Evolutionary conservation across 1,284 basidiomycete genomes (phyloP), one percentile per base, ranked within the genome.

Genomic region (Trichosporon sp.): DNA sequence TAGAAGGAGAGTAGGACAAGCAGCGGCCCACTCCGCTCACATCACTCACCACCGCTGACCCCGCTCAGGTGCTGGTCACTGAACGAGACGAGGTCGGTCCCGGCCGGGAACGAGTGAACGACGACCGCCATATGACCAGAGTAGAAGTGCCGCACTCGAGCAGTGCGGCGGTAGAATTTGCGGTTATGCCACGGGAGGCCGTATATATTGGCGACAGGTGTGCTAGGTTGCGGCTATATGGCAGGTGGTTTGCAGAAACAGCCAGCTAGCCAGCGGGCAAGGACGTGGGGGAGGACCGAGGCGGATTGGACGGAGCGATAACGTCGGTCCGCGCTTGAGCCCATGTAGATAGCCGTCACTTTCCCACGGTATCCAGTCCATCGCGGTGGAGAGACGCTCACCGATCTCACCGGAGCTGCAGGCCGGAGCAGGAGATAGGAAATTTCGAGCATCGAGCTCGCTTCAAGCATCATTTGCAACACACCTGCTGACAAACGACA

Each of bases 1-100:
- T 10, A 3, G 16, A 46, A 46, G 43, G 11, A n/a, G 16, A 11
- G 43, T 10, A 46, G 7, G 3, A n/a, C 2, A 11, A n/a, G 43
- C 43, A 40, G 16, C 16, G n/a, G 10, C 19, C 26, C 51, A 11
- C 19, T 54, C 5, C 51, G n/a, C 19, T 19, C 51, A 10, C 51
- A 6, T 4, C 8, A 76, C 81, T 76, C 72, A 82, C 80, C 81
- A 4, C 81, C 81, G 5, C 79, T 75, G 56, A 81, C 77, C n/a
- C 79, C 81, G 19, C 73, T 75, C 48, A 78, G 78, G 40, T 79
- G 77, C 63, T 81, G 79, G 67, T 82, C 81, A 1, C 78, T 75
- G 32, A 82, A 73, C 61, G 79, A 83, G 64, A 81, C 72, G 64
- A 83, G 72, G 70, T 83, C 81, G 65, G 70, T 64, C n/a, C 46